Base-by-base conservation (phyloP, 192 early-diverging fungal genomes). In the Gamsiella multidivaricata region DNA sequence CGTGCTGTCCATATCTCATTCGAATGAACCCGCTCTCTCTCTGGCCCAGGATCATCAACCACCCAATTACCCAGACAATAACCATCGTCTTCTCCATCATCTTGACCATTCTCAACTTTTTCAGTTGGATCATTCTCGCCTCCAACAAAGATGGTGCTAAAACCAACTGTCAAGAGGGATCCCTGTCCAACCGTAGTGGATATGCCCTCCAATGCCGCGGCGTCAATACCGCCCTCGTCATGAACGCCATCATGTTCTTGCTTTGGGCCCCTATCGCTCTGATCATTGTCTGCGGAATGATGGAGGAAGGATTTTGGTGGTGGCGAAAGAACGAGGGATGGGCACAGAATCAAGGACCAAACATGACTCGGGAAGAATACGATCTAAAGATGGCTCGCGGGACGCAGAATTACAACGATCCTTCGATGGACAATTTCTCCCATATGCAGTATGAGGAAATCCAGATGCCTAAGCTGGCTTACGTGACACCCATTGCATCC, bases 271-370 rank as follows among this genome's bases (percentile, higher is more conserved):
- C 74, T 0, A 78, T 78, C 18, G 46, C 66, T 1, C 25, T 64
- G 5, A 47, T 78, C 39, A 68, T 78, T 52, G 63, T 78, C 23
- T 78, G 74, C 41, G 74, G 74, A 5, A 78, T 41, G 14, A 49
- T 78, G 2, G 74, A 78, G 5, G 54, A 53, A n/a, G 74, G 65
- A 8, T 47, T 78, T 1, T 78, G 74, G 74, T 78, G 74, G 74
- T 60, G 73, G 60, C 51, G 61, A 10, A 54, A 68, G 47, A 58
- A 61, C 54, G 66, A 67, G 32, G 58, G 65, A 5, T 71, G 59
- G 60, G 72, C 56, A 11, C 63, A 78, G 3, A 36, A 26, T n/a
- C 4, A 43, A 52, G 3, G 65, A 70, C 32, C 32, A 37, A 5
- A 32, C 52, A 62, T 60, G 56, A 42, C 65, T 7, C 64, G 49